phyloP scores from a whole-genome alignment of 495 filamentous ascomycete genomes.

The Penicillium paradoxum region DNA sequence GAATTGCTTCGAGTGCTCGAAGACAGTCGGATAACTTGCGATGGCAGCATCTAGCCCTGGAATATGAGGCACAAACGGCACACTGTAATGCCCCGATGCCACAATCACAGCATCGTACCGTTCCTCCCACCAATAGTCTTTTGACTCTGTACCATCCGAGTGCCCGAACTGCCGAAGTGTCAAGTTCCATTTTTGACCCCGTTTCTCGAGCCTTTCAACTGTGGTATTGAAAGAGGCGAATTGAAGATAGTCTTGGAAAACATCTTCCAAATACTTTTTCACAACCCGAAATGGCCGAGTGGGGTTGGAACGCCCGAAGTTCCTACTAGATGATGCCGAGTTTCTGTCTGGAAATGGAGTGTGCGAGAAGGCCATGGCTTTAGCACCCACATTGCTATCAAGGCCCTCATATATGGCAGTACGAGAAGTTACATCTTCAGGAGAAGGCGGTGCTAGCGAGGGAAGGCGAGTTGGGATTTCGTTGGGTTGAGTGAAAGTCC shows the following conservation, averaged over 20 bases:
- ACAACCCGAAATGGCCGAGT: slow-evolving; percentile 26
- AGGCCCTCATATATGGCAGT: slow-evolving; percentile 24
- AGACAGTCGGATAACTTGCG: slow-evolving; percentile 10
- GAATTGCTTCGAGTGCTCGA: slow-evolving; percentile 28
- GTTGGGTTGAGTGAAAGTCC: neutral
- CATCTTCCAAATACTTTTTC: slow-evolving; percentile 20
- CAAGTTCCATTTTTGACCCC: slow-evolving; percentile 18
- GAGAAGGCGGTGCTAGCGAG: slow-evolving; percentile 9
- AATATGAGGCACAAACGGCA: slow-evolving; percentile 59
- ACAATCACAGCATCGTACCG: slow-evolving; percentile 65
- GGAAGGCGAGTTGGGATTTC: slow-evolving; percentile 13
- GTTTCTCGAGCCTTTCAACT: slow-evolving; percentile 26
- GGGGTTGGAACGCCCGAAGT: slow-evolving; percentile 19
- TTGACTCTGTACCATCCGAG: neutral
- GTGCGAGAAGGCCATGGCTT: slow-evolving; percentile 29
- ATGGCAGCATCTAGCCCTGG: slow-evolving; percentile 12
- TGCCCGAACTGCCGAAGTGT: slow-evolving; percentile 21
- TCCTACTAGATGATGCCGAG: slow-evolving; percentile 18
- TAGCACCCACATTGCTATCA: slow-evolving; percentile 28
- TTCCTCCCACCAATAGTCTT: slow-evolving; percentile 32
- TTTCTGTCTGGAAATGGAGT: slow-evolving; percentile 22
- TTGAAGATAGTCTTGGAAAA: slow-evolving; percentile 21
- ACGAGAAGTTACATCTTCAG: slow-evolving; percentile 21
- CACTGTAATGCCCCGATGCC: slow-evolving; percentile 70
- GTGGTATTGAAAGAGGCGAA: slow-evolving; percentile 25